Percentiles rank a stretch among this genome's conserved stretches.
Evolutionary conservation across 352 stramenopile species (phyloP).

Genomic region (Phytophthora kernoviae): DNA sequence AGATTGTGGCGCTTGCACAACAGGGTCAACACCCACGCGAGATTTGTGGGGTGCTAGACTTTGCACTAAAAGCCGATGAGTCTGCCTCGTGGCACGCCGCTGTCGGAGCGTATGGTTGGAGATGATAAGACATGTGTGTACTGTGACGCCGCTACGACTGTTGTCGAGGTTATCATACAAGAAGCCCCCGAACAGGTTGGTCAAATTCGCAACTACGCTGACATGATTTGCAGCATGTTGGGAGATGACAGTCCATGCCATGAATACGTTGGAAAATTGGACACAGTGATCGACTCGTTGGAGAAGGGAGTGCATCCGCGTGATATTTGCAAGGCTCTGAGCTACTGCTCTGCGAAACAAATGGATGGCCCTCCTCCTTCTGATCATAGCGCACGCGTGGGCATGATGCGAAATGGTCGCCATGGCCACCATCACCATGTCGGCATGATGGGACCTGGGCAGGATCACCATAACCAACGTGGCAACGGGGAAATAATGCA

Average conservation of each 20-base stretch:
- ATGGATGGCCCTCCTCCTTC: constrained; percentile 7
- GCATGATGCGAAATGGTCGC: constrained; percentile 33
- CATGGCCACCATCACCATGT: constrained; percentile 23
- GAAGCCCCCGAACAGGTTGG: constrained; percentile 51
- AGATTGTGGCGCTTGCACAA: constrained; percentile 59
- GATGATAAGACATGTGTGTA: constrained; percentile 60
- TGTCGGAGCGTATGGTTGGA: constrained; percentile 7
- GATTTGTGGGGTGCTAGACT: constrained; percentile 49
- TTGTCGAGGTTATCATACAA: constrained; percentile 52
- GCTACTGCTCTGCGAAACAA: constrained; percentile 37
- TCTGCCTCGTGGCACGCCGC: constrained; percentile 1
- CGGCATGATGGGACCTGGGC: constrained; percentile 18
- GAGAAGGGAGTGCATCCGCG: constrained; percentile 49
- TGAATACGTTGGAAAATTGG: constrained; percentile 45
- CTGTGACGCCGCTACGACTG: constrained; percentile 56
- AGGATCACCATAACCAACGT: constrained; percentile 1
- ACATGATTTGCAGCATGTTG: constrained; percentile 62
- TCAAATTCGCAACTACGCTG: constrained; percentile 50
- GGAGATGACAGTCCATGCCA: constrained; percentile 56
- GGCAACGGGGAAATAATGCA: constrained; percentile 9
- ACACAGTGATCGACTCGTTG: constrained; percentile 53
- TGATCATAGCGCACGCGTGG: constrained; percentile 20
- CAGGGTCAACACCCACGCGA: constrained; percentile 49
- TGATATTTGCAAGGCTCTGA: constrained; percentile 48
- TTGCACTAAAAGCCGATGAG: constrained; percentile 31